Evolutionary conservation across 108 stramenopile genomes (phyloP).

Genomic region (Cyclostephanos tholiformis): DNA sequence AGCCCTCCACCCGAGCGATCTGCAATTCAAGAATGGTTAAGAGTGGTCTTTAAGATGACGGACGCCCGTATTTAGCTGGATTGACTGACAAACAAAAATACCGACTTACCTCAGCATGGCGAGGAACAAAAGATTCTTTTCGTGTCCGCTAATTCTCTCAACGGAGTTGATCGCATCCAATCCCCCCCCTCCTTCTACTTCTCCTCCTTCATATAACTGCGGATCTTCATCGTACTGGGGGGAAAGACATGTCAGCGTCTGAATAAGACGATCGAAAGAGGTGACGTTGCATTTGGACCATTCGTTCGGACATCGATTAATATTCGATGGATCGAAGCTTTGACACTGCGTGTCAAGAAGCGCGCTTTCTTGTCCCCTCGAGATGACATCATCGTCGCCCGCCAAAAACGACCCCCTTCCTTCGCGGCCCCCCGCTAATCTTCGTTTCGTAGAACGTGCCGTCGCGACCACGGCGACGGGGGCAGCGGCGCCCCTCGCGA

Average conservation of each 20-base stretch:
- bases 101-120: conserved; percentile 48
- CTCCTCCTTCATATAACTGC: conserved; percentile 38
- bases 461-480: too few relatives aligned
- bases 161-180: conserved; percentile 26
- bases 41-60: background rate
- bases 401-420: too few relatives aligned
- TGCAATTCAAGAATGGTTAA: background rate
- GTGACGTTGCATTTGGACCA: background rate
- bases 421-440: conserved; percentile 6
- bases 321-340: background rate
- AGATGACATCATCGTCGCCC: conserved; percentile 6
- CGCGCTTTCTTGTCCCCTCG: background rate
- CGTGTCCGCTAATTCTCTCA: conserved; percentile 34
- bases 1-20: conserved; percentile 81
- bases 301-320: background rate
- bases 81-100: background rate
- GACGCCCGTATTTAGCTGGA: background rate
- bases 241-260: conserved; percentile 45
- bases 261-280: conserved; percentile 21
- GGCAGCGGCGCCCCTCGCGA: conserved; percentile 53
- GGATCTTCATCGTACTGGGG: conserved; percentile 53
- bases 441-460: background rate
- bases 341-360: background rate
- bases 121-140: conserved; percentile 58
- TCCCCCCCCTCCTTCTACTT: conserved; percentile 6